phyloP scores from a whole-genome alignment of 176 grass and related monocot species.

The Areca catechu region DNA sequence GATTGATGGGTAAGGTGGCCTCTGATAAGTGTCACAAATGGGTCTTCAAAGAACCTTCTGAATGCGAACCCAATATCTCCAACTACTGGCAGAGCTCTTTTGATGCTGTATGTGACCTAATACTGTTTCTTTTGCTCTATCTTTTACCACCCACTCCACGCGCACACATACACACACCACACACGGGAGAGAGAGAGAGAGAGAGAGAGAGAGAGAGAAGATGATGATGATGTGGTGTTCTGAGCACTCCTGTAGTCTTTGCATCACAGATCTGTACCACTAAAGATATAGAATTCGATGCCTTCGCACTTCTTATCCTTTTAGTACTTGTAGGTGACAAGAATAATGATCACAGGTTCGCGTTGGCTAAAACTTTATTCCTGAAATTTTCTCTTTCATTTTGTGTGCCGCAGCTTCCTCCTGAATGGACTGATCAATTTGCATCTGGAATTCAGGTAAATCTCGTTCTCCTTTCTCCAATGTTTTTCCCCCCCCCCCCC shows the following conservation, averaged over 20 bases:
- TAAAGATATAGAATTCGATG: conserved; percentile 26
- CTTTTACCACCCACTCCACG: not conserved
- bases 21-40: conserved; percentile 99
- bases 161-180: not conserved
- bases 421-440: conserved; percentile 97
- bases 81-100: conserved; percentile 99
- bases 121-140: not conserved
- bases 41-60: conserved; percentile 99
- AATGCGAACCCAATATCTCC: conserved; percentile 97
- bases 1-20: conserved; percentile 99
- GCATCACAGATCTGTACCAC: conserved; percentile 1
- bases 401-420: conserved; percentile 66
- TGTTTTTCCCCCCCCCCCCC: too few species aligned
- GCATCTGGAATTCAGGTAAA: conserved; percentile 89
- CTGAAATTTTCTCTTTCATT: conserved; percentile 1
- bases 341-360: not conserved
- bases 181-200: too few species aligned
- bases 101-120: conserved; percentile 77
- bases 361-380: conserved; percentile 14
- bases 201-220: not conserved
- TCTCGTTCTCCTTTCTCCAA: not conserved
- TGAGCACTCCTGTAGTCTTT: not conserved
- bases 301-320: not conserved
- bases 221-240: not conserved
- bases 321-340: too few species aligned